These are phyloP conservation scores for Coniferiporia weirii DNA, from an alignment of 1,284 basidiomycete genomes.

Conservation along the genomic window DNA sequence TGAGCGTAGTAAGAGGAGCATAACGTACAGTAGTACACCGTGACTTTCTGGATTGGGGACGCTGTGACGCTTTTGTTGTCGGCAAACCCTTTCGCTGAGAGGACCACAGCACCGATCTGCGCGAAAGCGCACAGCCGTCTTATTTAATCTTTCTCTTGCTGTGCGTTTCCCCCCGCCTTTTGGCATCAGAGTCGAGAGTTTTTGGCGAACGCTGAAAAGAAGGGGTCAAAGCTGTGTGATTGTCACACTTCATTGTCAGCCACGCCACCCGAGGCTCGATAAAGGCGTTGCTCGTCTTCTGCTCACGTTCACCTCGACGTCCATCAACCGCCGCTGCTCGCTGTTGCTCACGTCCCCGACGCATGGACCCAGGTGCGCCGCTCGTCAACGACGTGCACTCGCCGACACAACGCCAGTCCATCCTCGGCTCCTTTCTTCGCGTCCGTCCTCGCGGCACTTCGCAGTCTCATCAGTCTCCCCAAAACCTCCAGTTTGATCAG, in stretches of 20 bases:
- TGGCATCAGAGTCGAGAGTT: too few species aligned
- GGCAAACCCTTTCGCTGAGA: neutral
- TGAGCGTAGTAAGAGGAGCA: too few species aligned
- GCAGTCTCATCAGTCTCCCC: conserved; percentile 29
- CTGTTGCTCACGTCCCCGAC: conserved; percentile 1
- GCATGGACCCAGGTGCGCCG: conserved; percentile 14
- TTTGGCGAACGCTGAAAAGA: too few species aligned
- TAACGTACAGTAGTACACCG: neutral
- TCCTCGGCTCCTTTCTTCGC: conserved; percentile 35
- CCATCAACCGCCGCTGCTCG: neutral
- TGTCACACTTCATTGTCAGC: neutral
- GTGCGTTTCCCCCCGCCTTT: neutral
- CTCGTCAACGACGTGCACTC: conserved; percentile 12
- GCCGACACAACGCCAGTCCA: conserved; percentile 30
- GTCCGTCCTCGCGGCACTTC: conserved; percentile 35
- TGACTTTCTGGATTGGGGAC: neutral
- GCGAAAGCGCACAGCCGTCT: neutral
- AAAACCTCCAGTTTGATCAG: conserved; percentile 8
- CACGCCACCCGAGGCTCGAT: neutral
- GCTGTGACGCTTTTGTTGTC: neutral
- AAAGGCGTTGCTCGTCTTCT: neutral
- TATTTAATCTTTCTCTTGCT: neutral
- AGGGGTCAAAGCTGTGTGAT: neutral
- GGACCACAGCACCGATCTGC: neutral
- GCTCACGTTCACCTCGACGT: neutral